A percentile compares a stretch with the other conserved stretches of the same genome.
Evolutionary conservation across 1,284 basidiomycete species (phyloP).

Genomic region (Fomitopsis betulina): DNA sequence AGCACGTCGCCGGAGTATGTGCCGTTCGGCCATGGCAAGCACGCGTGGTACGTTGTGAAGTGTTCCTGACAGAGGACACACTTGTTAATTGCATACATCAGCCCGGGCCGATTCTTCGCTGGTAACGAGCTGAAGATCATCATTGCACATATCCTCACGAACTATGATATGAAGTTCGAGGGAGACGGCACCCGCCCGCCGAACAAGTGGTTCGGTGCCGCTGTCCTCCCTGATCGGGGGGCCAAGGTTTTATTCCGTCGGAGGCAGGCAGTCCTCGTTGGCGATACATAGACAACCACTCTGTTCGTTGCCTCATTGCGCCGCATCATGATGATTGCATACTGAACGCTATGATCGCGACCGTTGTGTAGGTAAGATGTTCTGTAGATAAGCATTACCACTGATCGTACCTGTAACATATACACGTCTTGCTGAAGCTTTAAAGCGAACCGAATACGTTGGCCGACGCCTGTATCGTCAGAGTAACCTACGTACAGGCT

Average conservation of each 20-base stretch:
- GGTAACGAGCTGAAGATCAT: constrained; percentile 41
- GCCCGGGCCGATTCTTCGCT: constrained; percentile 45
- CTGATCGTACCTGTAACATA: neutral
- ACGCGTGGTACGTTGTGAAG: constrained; percentile 20
- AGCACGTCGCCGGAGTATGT: constrained; percentile 20
- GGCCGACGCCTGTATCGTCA: no score
- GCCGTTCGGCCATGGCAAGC: constrained; percentile 22
- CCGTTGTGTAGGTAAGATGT: neutral
- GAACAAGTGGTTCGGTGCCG: constrained; percentile 10
- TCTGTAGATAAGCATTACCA: neutral
- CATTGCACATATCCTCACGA: constrained; percentile 37
- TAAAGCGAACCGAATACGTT: neutral
- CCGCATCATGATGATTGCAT: no score
- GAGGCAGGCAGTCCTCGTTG: constrained; percentile 2
- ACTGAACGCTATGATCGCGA: neutral
- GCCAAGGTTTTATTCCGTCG: constrained; percentile 18
- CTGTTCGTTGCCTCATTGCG: no score
- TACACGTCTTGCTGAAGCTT: neutral
- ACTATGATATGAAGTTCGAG: constrained; percentile 41
- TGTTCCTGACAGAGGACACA: neutral
- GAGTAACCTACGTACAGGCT: no score
- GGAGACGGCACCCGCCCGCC: constrained; percentile 21
- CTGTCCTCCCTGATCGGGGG: constrained; percentile 9
- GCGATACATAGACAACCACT: neutral
- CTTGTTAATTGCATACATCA: constrained; percentile 2